These are phyloP conservation scores for Lagenidium giganteum DNA, from an alignment of 352 stramenopile genomes.

Conservation along the genomic window DNA sequence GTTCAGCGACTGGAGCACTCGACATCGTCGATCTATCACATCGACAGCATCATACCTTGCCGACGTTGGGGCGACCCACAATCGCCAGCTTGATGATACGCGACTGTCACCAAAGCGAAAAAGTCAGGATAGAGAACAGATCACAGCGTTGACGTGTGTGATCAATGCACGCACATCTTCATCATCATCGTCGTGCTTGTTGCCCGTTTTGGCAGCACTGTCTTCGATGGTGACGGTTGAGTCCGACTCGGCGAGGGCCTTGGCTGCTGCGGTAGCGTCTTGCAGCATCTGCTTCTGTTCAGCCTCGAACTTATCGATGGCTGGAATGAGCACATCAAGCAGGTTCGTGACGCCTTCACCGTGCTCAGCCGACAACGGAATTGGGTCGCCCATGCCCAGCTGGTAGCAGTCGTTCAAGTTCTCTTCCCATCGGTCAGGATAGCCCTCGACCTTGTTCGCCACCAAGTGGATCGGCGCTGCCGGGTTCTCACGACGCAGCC, in stretches of 20 bases:
- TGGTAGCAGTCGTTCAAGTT: slow-evolving; percentile 75
- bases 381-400: slow-evolving; percentile 58
- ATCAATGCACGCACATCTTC: slow-evolving; percentile 42
- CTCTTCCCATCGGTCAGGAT: slow-evolving; percentile 55
- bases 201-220: slow-evolving; percentile 8
- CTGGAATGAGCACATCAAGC: slow-evolving; percentile 62
- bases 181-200: slow-evolving; percentile 25
- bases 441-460: slow-evolving; percentile 76
- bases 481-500: slow-evolving; percentile 59
- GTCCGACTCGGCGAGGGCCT: too few species aligned
- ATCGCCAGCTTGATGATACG: slow-evolving; percentile 75
- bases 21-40: too few species aligned
- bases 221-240: slow-evolving; percentile 3
- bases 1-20: too few species aligned
- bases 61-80: slow-evolving; percentile 73
- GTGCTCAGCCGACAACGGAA: slow-evolving; percentile 75
- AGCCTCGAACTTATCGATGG: slow-evolving; percentile 64
- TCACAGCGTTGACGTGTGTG: neutral
- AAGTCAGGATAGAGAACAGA: too few species aligned
- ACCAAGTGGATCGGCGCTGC: slow-evolving; percentile 61
- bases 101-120: slow-evolving; percentile 19
- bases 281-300: slow-evolving; percentile 29
- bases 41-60: slow-evolving; percentile 25
- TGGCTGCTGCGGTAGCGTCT: too few species aligned
- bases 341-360: slow-evolving; percentile 68